Percentiles rank a stretch among this genome's conserved stretches.
These are phyloP conservation scores for Ganoderma resinaceum DNA, from an alignment of 1,284 basidiomycete species.

Conservation along the genomic window DNA sequence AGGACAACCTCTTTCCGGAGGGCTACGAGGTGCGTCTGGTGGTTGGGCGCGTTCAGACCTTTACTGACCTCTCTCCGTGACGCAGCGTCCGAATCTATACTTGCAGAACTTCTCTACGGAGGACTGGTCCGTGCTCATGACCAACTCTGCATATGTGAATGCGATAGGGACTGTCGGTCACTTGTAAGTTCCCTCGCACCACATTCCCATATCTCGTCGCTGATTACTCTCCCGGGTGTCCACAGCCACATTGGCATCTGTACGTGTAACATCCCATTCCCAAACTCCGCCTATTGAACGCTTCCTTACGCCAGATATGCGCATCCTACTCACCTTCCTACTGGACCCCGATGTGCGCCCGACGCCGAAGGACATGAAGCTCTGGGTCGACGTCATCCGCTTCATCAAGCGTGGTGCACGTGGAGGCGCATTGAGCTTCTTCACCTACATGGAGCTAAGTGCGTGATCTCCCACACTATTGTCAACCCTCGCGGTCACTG, in stretches of 20 bases:
- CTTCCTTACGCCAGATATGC: constrained; percentile 47
- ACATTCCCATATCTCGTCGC: background rate
- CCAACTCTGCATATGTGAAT: constrained; percentile 64
- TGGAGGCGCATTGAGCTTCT: constrained; percentile 65
- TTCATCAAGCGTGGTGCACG: constrained; percentile 63
- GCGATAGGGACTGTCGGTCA: constrained; percentile 51
- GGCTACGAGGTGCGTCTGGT: constrained; percentile 51
- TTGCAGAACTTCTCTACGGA: constrained; percentile 69
- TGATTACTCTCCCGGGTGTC: constrained; percentile 27
- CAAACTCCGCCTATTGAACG: background rate
- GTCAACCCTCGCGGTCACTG: background rate
- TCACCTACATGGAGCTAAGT: constrained; percentile 71
- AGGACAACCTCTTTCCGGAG: constrained; percentile 65
- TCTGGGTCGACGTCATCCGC: constrained; percentile 69
- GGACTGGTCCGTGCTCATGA: constrained; percentile 64
- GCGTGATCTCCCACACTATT: background rate
- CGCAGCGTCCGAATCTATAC: constrained; percentile 61
- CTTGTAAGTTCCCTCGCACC: constrained; percentile 42
- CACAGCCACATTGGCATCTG: constrained; percentile 59
- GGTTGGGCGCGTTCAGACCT: no score
- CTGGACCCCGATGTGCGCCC: constrained; percentile 62
- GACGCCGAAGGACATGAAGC: constrained; percentile 61
- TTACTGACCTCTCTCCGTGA: background rate
- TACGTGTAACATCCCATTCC: constrained; percentile 30
- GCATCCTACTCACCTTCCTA: constrained; percentile 64